Evolutionary conservation across 2,329 filamentous ascomycete species (phyloP), one percentile per base, ranked within the genome.

Genomic region (Ophiostoma ulmi): DNA sequence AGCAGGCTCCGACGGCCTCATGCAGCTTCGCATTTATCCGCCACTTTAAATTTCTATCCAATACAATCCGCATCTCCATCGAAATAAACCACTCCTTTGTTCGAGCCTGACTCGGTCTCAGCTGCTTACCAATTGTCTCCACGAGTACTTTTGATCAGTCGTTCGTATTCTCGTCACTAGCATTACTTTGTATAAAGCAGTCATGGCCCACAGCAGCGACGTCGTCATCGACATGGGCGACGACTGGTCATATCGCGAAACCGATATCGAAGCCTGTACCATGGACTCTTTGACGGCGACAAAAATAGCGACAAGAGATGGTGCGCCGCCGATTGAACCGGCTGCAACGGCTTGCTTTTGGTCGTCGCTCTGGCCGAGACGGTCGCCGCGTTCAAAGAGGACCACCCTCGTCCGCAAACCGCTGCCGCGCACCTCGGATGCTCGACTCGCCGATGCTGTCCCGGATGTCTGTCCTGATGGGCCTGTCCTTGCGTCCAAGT

Each of bases 361-460:
- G 58, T 63, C 58, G 4, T 26, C 58, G 1, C 10, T 63, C 26
- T 63, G 58, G 58, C 14, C 26, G 5, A 63, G 22, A 26, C 22
- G 13, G n/a, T 11, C 10, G 11, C 11, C 58, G 0, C n/a, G 22
- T 8, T 6, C 58, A 14, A 26, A 31, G 26, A 63, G 6, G 58
- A 6, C 52, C 14, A 2, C 52, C 26, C 5, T n/a, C 17, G n/a
- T 63, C 26, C 22, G 58, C 14, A 13, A 22, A 0, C 55, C 17
- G 20, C 58, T 82, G 63, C 80, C 79, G 0, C 77, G 73, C 38
- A 83, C 80, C 3, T 78, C 80, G 3, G 73, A 74, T 35, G 75
- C 77, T 17, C 81, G 82, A 20, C 78, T 84, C n/a, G 77, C 78
- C 17, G 78, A 74, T 38, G 72, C 74, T 17, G 72, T 70, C 13